Conservation (phyloP, 768 basidiomycete genomes). For the Xanthoconium purpureum region DNA sequence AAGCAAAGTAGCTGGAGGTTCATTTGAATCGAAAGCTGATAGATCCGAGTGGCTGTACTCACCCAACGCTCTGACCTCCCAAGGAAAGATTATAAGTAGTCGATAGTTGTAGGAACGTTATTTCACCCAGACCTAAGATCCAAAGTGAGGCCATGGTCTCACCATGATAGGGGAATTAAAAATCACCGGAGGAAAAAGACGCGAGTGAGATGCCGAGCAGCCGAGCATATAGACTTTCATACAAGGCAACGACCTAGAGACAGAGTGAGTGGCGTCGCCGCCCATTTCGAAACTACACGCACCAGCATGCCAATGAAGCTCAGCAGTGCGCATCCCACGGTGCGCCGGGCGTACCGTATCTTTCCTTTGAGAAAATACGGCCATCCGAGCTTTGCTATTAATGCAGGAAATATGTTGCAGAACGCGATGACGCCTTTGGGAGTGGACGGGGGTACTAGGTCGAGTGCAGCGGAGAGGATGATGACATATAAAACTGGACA, state of each 20-base stretch:
- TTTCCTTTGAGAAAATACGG: slow-evolving; percentile 86
- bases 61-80: slow-evolving; percentile 82
- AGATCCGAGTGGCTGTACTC: slow-evolving; percentile 13
- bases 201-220: slow-evolving; percentile 80
- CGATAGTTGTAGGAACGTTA: slow-evolving; percentile 93
- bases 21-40: background rate
- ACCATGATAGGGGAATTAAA: background rate
- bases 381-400: slow-evolving; percentile 88
- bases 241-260: slow-evolving; percentile 70
- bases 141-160: slow-evolving; percentile 3
- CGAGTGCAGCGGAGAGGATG: slow-evolving; percentile 92
- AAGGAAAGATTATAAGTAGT: slow-evolving; percentile 74
- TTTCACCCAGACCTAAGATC: slow-evolving; percentile 76
- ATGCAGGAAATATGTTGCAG: slow-evolving; percentile 89
- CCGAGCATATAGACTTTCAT: slow-evolving; percentile 61
- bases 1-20: slow-evolving; percentile 76
- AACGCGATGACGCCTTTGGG: slow-evolving; percentile 95
- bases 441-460: slow-evolving; percentile 86
- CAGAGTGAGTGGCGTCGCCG: background rate
- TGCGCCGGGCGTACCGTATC: slow-evolving; percentile 74
- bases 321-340: slow-evolving; percentile 70
- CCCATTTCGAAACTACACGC: slow-evolving; percentile 28
- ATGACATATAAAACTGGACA: slow-evolving; percentile 86
- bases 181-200: slow-evolving; percentile 80
- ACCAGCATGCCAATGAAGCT: slow-evolving; percentile 89